These are phyloP conservation scores for Candida sonorensis DNA, from an alignment of 805 yeast genomes.

Conservation along the genomic window DNA sequence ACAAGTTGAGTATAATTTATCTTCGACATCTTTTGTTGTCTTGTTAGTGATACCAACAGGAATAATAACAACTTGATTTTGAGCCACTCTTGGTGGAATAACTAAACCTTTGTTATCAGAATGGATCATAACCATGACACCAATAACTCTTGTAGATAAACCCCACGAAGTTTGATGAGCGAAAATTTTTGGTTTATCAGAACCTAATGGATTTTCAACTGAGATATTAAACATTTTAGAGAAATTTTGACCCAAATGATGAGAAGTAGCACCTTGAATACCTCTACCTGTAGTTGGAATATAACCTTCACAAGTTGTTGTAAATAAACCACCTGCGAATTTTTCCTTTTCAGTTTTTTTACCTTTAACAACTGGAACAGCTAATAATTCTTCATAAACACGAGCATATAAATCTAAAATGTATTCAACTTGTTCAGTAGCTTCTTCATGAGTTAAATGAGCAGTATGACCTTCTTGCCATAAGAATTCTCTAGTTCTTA, in stretches of 20 bases:
- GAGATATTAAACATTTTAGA: constrained; percentile 96
- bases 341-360: constrained; percentile 94
- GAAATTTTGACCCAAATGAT: constrained; percentile 95
- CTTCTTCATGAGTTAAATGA: constrained; percentile 76
- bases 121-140: constrained; percentile 99
- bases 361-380: constrained; percentile 97
- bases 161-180: constrained; percentile 99
- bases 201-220: constrained; percentile 92
- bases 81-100: constrained; percentile 95
- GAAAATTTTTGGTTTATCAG: constrained; percentile 74
- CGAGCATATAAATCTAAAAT: constrained; percentile 82
- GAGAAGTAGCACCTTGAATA: constrained; percentile 98
- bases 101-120: constrained; percentile 98
- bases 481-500: constrained; percentile 97
- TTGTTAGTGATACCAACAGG: constrained; percentile 94
- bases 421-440: constrained; percentile 74
- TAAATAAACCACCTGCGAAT: constrained; percentile 96
- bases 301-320: constrained; percentile 95
- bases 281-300: constrained; percentile 99
- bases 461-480: constrained; percentile 99
- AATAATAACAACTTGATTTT: constrained; percentile 82
- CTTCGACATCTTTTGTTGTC: constrained; percentile 70
- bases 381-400: constrained; percentile 84
- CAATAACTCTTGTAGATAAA: constrained; percentile 94
- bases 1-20: constrained; percentile 64